A percentile compares a stretch with the other conserved stretches of the same genome.
These are phyloP conservation scores for Stachybotrys elegans DNA, from an alignment of 2,329 filamentous ascomycete genomes.

Conservation along the genomic window DNA sequence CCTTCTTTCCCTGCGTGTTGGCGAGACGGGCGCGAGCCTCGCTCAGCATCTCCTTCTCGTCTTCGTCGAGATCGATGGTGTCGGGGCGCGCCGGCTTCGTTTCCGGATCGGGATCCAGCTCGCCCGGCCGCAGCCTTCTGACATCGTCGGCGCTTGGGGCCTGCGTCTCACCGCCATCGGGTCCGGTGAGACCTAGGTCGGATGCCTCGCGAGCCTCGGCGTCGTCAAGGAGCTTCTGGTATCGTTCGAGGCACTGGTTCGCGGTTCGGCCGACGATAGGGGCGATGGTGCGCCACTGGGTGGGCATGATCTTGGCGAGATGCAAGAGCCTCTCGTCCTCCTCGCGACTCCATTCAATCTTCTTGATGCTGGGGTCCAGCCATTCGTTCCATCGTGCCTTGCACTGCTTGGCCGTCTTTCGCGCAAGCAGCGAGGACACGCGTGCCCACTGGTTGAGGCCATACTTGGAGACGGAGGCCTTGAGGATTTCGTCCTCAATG, in stretches of 20 bases:
- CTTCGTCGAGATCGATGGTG: constrained; percentile 96
- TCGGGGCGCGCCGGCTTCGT: constrained; percentile 93
- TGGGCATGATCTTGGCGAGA: constrained; percentile 96
- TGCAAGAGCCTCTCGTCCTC: constrained; percentile 97
- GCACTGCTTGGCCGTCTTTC: constrained; percentile 98
- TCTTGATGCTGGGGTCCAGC: constrained; percentile 95
- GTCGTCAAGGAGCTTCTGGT: constrained; percentile 94
- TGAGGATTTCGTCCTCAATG: constrained; percentile 92
- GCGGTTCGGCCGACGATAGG: constrained; percentile 94
- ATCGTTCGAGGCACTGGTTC: constrained; percentile 94
- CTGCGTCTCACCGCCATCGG: constrained; percentile 77
- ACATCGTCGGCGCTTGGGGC: constrained; percentile 93
- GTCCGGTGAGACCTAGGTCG: constrained; percentile 76
- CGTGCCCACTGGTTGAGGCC: constrained; percentile 97
- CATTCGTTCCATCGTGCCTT: constrained; percentile 98
- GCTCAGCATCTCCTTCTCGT: constrained; percentile 99
- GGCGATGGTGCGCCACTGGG: constrained; percentile 97
- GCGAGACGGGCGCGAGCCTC: constrained; percentile 93
- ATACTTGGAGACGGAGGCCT: constrained; percentile 91
- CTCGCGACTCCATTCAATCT: constrained; percentile 98
- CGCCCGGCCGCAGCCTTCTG: constrained; percentile 79
- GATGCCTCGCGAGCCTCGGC: constrained; percentile 86
- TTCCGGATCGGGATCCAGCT: constrained; percentile 95
- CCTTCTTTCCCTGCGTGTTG: constrained; percentile 98
- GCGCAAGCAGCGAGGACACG: constrained; percentile 91